Conservation (phyloP, 78 protist genomes). For the Dictyostelium purpureum region DNA sequence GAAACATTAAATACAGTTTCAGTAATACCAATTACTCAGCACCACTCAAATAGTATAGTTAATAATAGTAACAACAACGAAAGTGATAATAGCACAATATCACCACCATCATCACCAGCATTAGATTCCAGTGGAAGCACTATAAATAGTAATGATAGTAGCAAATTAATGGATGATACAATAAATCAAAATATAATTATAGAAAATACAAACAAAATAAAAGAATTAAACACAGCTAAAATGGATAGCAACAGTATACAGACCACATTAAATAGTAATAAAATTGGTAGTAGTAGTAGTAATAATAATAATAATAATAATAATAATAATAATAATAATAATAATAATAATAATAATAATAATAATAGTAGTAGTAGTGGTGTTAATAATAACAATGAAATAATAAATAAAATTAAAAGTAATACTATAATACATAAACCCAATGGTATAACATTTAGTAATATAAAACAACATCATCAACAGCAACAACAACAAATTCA, state of each 20-base stretch:
- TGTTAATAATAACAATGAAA: background rate
- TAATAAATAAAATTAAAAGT: background rate
- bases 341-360: background rate
- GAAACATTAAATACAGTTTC: background rate
- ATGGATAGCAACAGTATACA: too few species aligned
- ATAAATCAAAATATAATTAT: too few species aligned
- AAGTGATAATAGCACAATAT: background rate
- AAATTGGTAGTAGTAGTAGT: background rate
- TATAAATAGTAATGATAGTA: background rate
- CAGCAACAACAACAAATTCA: background rate
- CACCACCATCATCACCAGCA: background rate
- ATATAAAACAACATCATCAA: background rate
- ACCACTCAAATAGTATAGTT: background rate
- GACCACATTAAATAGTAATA: background rate
- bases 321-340: background rate
- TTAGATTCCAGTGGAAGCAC: background rate
- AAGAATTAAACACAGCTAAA: too few species aligned
- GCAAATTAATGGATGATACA: too few species aligned
- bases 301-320: background rate
- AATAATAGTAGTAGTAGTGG: background rate
- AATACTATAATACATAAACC: too few species aligned
- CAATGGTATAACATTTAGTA: background rate
- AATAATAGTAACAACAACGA: background rate
- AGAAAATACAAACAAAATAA: too few species aligned
- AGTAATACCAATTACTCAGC: background rate